These are phyloP conservation scores for Boletellus emodensis DNA, from an alignment of 768 basidiomycete species.

Conservation along the genomic window DNA sequence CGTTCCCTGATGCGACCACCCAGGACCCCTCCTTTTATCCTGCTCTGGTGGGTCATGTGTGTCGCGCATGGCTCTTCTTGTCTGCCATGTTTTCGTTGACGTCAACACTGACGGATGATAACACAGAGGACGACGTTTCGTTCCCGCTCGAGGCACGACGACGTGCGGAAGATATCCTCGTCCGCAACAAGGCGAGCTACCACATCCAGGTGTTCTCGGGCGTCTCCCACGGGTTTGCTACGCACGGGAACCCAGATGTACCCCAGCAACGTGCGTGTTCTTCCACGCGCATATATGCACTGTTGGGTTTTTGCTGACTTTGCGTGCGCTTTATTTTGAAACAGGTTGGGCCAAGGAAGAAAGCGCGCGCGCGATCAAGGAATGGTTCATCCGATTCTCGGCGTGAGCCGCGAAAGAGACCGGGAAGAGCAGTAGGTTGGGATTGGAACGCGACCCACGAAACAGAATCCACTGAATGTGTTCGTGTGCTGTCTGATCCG, in stretches of 20 bases:
- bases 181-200: conserved; percentile 45
- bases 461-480: too few species aligned
- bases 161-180: conserved; percentile 52
- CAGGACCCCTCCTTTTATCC: conserved; percentile 22
- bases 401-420: background rate
- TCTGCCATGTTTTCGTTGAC: background rate
- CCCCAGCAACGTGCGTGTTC: conserved; percentile 18
- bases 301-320: too few species aligned
- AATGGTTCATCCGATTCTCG: background rate
- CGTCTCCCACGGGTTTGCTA: conserved; percentile 28
- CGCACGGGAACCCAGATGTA: conserved; percentile 12
- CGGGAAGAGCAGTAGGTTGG: too few species aligned
- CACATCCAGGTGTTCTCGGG: conserved; percentile 53
- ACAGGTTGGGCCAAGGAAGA: conserved; percentile 60
- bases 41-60: conserved; percentile 18
- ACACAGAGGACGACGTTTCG: conserved; percentile 45
- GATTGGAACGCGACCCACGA: too few species aligned
- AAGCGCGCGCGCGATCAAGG: conserved; percentile 31
- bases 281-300: background rate
- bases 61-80: too few species aligned
- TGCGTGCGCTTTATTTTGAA: background rate
- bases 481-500: too few species aligned
- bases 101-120: background rate
- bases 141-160: conserved; percentile 49
- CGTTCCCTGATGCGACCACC: background rate